Conservation (phyloP, 306 rosid genomes). For the Begonia masoniana region DNA sequence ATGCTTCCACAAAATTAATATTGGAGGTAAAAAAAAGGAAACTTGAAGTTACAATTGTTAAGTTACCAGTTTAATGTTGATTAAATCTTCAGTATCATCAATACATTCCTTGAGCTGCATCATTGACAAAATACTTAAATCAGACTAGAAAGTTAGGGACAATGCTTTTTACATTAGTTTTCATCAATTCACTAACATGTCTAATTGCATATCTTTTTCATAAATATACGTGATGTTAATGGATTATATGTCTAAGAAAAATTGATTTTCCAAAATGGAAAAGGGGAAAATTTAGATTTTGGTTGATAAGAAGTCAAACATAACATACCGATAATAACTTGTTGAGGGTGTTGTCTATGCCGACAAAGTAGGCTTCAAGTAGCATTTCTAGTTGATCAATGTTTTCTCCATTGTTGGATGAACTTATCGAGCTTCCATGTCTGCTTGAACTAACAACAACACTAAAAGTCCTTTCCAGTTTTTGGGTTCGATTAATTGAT, state of each 20-base stretch:
- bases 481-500: conserved; percentile 24
- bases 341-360: conserved; percentile 30
- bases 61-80: conserved; percentile 36
- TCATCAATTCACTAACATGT: too few relatives aligned
- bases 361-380: conserved; percentile 41
- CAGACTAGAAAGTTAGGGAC: too few relatives aligned
- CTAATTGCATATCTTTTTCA: too few relatives aligned
- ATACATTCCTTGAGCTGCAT: conserved; percentile 42
- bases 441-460: conserved; percentile 46
- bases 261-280: conserved; percentile 2
- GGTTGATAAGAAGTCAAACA: conserved; percentile 9
- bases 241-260: not conserved
- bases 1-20: not conserved
- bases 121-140: conserved; percentile 10
- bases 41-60: conserved; percentile 9
- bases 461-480: conserved; percentile 76
- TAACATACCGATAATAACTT: conserved; percentile 31
- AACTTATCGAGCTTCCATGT: conserved; percentile 43
- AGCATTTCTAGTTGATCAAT: conserved; percentile 48
- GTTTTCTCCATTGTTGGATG: conserved; percentile 53
- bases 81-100: conserved; percentile 40
- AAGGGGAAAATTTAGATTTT: conserved; percentile 3
- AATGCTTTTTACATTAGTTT: too few relatives aligned
- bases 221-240: too few relatives aligned
- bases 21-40: not conserved